phyloP scores from a whole-genome alignment of 2,329 filamentous ascomycete genomes.

The Septoria petroselini region DNA sequence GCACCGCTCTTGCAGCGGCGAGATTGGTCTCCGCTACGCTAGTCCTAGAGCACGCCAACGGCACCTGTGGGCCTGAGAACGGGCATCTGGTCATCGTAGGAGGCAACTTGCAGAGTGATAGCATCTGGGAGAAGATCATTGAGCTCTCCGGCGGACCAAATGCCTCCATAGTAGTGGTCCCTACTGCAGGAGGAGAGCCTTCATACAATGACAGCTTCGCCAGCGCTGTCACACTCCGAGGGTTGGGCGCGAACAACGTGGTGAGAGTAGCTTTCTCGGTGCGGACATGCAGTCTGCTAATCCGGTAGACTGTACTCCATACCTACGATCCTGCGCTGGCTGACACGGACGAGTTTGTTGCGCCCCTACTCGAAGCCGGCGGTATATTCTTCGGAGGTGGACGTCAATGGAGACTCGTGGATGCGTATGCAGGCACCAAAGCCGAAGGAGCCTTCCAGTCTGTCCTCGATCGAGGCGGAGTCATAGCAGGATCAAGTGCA shows the following conservation, averaged over 20 bases:
- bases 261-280: not conserved
- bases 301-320: slow-evolving; percentile 20
- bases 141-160: slow-evolving; percentile 22
- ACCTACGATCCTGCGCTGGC: slow-evolving; percentile 26
- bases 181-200: slow-evolving; percentile 25
- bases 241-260: slow-evolving; percentile 25
- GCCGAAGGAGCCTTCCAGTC: slow-evolving; percentile 23
- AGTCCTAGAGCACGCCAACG: not conserved
- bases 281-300: not conserved
- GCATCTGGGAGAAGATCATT: slow-evolving; percentile 26
- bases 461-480: slow-evolving; percentile 27
- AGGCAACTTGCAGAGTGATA: slow-evolving; percentile 22
- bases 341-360: slow-evolving; percentile 26
- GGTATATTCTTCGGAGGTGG: slow-evolving; percentile 29
- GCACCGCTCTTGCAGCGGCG: not conserved
- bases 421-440: slow-evolving; percentile 27
- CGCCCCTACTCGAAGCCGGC: slow-evolving; percentile 19
- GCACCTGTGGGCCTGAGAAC: slow-evolving; percentile 20
- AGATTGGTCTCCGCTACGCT: not conserved
- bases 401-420: slow-evolving; percentile 28
- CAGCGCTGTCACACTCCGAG: slow-evolving; percentile 20
- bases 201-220: slow-evolving; percentile 24
- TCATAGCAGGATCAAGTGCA: slow-evolving; percentile 24
- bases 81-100: slow-evolving; percentile 27
- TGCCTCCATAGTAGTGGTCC: slow-evolving; percentile 24